Evolutionary conservation across 768 basidiomycete species (phyloP).

Genomic region (Aureoboletus auriporus): DNA sequence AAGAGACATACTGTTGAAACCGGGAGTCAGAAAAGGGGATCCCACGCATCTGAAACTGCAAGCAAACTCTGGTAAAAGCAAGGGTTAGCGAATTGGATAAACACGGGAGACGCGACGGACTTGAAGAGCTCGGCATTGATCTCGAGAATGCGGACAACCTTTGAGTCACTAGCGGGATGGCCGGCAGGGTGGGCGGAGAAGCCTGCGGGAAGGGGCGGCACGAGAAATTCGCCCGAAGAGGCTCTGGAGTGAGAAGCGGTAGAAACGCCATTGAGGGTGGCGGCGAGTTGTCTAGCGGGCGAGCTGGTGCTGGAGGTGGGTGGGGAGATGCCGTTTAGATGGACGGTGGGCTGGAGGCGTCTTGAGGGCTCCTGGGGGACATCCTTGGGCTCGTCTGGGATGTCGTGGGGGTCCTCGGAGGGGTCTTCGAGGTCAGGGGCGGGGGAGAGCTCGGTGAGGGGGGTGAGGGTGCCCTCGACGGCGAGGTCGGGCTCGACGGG

Average conservation of each 20-base stretch:
- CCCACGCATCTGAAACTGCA: constrained; percentile 56
- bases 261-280: constrained; percentile 15
- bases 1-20: constrained; percentile 52
- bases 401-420: constrained; percentile 28
- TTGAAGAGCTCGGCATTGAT: constrained; percentile 67
- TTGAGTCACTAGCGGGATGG: constrained; percentile 26
- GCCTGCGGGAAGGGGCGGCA: constrained; percentile 28
- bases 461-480: constrained; percentile 51
- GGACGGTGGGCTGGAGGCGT: constrained; percentile 12
- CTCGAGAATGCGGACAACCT: constrained; percentile 59
- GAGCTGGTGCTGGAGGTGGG: constrained; percentile 14
- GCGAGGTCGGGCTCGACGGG: constrained; percentile 33
- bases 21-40: constrained; percentile 44
- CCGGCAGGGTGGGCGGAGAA: constrained; percentile 5
- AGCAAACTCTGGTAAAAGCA: constrained; percentile 44
- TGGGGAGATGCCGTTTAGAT: constrained; percentile 23
- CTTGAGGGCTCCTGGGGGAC: constrained; percentile 1
- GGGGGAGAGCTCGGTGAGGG: constrained; percentile 74
- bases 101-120: constrained; percentile 35
- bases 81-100: constrained; percentile 4
- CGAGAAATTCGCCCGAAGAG: constrained; percentile 26
- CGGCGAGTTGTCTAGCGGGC: constrained; percentile 20
- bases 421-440: constrained; percentile 54
- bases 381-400: constrained; percentile 32
- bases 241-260: constrained; percentile 25